phyloP scores from a whole-genome alignment of 1,284 basidiomycete genomes.

The Marasmius sp. region DNA sequence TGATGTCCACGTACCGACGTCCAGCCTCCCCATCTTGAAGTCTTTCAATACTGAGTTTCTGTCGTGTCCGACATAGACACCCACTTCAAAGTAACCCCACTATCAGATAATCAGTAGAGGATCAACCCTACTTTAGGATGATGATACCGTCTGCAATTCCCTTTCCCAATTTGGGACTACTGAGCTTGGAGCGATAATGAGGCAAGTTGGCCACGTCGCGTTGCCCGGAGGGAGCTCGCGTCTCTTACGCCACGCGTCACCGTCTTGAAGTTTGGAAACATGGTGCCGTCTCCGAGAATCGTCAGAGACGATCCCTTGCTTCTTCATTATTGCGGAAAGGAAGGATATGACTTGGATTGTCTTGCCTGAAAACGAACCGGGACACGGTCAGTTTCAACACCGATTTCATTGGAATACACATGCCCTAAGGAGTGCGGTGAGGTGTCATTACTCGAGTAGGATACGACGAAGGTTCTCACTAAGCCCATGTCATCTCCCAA shows the following conservation, averaged over 20 bases:
- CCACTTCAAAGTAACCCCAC: conserved; percentile 84
- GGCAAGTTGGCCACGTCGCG: conserved; percentile 73
- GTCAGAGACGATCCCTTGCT: conserved; percentile 65
- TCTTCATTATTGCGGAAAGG: conserved; percentile 83
- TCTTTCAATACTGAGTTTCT: conserved; percentile 59
- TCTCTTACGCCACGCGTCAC: conserved; percentile 48
- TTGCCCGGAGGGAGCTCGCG: conserved; percentile 63
- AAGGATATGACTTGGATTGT: conserved; percentile 90
- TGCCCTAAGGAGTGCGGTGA: conserved; percentile 23
- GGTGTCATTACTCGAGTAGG: not conserved
- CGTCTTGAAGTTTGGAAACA: conserved; percentile 64
- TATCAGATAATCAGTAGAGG: conserved; percentile 23
- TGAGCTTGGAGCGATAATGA: conserved; percentile 79
- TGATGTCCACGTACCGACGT: conserved; percentile 55
- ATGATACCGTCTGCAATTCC: conserved; percentile 62
- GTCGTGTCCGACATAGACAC: conserved; percentile 57
- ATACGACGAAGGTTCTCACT: conserved; percentile 39
- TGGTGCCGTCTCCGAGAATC: conserved; percentile 58
- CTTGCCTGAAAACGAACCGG: conserved; percentile 51
- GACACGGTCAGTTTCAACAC: not conserved
- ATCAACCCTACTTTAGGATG: not conserved
- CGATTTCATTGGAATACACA: not conserved
- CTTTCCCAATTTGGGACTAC: conserved; percentile 82
- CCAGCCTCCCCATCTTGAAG: conserved; percentile 73
- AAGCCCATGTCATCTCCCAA: conserved; percentile 92